These are phyloP conservation scores for Chara braunii DNA, from an alignment of 139 green algal genomes.

Conservation along the genomic window DNA sequence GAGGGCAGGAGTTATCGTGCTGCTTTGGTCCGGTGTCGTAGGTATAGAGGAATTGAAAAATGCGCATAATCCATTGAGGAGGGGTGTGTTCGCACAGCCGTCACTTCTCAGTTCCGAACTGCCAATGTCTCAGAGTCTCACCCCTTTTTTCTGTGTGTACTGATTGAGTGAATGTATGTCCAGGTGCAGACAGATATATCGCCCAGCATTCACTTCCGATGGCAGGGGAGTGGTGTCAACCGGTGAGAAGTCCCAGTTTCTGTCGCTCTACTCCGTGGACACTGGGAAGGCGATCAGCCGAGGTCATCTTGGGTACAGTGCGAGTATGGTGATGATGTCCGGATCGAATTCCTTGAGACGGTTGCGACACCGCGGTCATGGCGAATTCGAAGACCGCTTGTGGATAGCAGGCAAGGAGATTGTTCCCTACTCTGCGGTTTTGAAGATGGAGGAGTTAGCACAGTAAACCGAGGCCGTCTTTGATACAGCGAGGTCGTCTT, in stretches of 20 bases:
- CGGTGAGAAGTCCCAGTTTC: constrained; percentile 2
- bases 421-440: neutral
- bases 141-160: too few species aligned
- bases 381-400: neutral
- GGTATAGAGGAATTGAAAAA: too few species aligned
- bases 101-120: too few species aligned
- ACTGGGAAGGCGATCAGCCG: constrained; percentile 21
- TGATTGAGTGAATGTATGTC: too few species aligned
- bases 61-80: too few species aligned
- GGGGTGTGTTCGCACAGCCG: too few species aligned
- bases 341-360: too few species aligned
- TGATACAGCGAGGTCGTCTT: constrained; percentile 12
- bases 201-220: neutral
- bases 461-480: too few species aligned
- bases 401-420: neutral
- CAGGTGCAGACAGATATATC: constrained; percentile 18
- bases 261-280: constrained; percentile 22
- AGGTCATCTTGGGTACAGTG: constrained; percentile 18
- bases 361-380: neutral
- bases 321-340: constrained; percentile 14
- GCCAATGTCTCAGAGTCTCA: too few species aligned
- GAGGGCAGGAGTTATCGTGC: too few species aligned
- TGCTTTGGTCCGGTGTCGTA: too few species aligned
- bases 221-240: constrained; percentile 3
- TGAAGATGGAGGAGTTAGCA: neutral